phyloP scores from a whole-genome alignment of 2,329 filamentous ascomycete genomes.

The Lecanicillium sp. region DNA sequence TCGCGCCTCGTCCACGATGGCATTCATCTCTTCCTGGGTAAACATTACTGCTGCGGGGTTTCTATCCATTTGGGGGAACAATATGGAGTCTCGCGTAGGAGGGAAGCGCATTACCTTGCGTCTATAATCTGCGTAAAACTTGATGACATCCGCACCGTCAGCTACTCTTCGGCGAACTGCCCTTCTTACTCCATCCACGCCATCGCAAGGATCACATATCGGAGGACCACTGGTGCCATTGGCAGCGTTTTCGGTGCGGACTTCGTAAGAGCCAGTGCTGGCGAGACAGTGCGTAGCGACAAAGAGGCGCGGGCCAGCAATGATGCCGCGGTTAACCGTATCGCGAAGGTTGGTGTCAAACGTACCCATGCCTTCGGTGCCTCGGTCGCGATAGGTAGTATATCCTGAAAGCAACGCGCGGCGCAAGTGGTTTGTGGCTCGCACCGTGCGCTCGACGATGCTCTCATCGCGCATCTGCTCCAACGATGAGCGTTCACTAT shows the following conservation, averaged over 20 bases:
- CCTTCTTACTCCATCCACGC: conserved; percentile 33
- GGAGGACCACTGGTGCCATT: conserved; percentile 19
- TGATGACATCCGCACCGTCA: conserved; percentile 41
- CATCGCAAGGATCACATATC: conserved; percentile 36
- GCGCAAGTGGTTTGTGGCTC: conserved; percentile 43
- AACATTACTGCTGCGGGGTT: conserved; percentile 38
- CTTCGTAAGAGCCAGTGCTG: conserved; percentile 39
- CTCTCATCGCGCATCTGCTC: conserved; percentile 51
- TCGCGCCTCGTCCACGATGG: conserved; percentile 38
- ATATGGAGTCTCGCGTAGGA: conserved; percentile 11
- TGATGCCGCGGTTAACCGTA: conserved; percentile 43
- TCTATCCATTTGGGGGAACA: conserved; percentile 21
- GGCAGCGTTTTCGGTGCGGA: conserved; percentile 34
- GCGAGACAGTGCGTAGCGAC: conserved; percentile 44
- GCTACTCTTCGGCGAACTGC: conserved; percentile 38
- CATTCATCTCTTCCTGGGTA: conserved; percentile 39
- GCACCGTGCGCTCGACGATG: conserved; percentile 46
- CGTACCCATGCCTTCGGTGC: conserved; percentile 41
- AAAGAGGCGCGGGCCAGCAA: conserved; percentile 46
- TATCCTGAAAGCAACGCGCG: conserved; percentile 47
- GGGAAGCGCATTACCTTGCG: conserved; percentile 35
- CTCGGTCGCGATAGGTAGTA: conserved; percentile 50
- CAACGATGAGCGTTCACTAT: conserved; percentile 27
- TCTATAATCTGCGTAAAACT: conserved; percentile 43
- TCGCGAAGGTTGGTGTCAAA: conserved; percentile 44